These are phyloP conservation scores for Candida saitoana DNA, from an alignment of 805 yeast species.

Conservation along the genomic window DNA sequence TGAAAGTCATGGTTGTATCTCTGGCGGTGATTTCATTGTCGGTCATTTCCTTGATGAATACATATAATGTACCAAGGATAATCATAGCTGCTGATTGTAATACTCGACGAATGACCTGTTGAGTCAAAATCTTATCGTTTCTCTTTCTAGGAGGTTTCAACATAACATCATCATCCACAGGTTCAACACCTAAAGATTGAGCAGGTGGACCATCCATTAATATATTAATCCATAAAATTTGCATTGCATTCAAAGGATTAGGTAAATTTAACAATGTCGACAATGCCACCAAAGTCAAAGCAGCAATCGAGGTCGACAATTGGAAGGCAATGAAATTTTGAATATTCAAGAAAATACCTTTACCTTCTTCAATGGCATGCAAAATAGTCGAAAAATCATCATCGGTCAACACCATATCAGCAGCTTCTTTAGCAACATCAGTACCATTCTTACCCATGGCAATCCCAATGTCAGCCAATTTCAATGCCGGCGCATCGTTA, in stretches of 20 bases:
- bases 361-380: slow-evolving; percentile 94
- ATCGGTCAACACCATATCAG: slow-evolving; percentile 95
- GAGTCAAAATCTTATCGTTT: slow-evolving; percentile 77
- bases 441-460: slow-evolving; percentile 94
- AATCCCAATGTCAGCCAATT: slow-evolving; percentile 93
- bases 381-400: slow-evolving; percentile 94
- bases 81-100: slow-evolving; percentile 74
- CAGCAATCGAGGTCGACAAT: slow-evolving; percentile 93
- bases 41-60: slow-evolving; percentile 82
- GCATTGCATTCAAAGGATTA: slow-evolving; percentile 96
- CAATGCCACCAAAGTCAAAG: slow-evolving; percentile 81
- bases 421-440: slow-evolving; percentile 97
- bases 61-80: slow-evolving; percentile 79
- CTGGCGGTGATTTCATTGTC: slow-evolving; percentile 82
- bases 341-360: slow-evolving; percentile 93
- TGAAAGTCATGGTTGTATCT: slow-evolving; percentile 98
- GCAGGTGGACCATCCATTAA: slow-evolving; percentile 99
- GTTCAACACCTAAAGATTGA: slow-evolving; percentile 94
- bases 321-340: slow-evolving; percentile 95
- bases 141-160: slow-evolving; percentile 92
- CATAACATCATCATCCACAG: slow-evolving; percentile 95
- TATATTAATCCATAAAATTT: slow-evolving; percentile 94
- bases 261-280: slow-evolving; percentile 85
- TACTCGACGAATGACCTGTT: slow-evolving; percentile 63
- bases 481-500: slow-evolving; percentile 97